Evolutionary conservation across 345 rosid species (phyloP).

Genomic region (Citrus trifoliata): DNA sequence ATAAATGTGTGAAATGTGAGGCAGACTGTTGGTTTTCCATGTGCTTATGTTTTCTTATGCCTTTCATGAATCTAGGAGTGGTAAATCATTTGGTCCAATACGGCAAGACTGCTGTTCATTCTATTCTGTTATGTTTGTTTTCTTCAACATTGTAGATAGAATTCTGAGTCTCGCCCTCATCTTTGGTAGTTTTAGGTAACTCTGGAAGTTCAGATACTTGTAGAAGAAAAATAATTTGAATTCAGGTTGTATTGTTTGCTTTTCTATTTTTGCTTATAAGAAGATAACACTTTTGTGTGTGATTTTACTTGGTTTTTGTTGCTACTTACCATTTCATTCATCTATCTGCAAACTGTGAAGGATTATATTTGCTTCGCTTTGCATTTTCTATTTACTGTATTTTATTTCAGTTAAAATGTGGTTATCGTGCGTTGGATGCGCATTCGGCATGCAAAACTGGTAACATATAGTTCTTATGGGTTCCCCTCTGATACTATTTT

Average conservation of each 20-base stretch:
- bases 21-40: neutral
- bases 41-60: neutral
- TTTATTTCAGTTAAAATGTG: neutral
- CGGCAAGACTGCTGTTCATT: neutral
- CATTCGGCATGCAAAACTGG: neutral
- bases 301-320: neutral
- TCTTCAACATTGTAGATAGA: neutral
- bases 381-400: neutral
- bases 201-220: neutral
- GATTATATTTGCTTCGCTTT: neutral
- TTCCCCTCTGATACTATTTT: constrained; percentile 12
- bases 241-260: neutral
- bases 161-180: neutral
- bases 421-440: neutral
- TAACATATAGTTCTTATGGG: neutral
- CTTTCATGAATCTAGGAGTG: neutral
- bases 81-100: neutral
- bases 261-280: neutral
- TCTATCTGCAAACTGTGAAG: neutral
- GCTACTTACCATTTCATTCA: neutral
- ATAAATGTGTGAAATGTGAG: neutral
- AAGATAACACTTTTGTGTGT: no score
- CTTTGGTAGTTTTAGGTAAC: neutral
- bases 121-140: neutral
- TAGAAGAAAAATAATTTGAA: neutral